Evolutionary conservation across 2,329 filamentous ascomycete genomes (phyloP), one percentile per base, ranked within the genome.

Genomic region (Aspergillus sp.): DNA sequence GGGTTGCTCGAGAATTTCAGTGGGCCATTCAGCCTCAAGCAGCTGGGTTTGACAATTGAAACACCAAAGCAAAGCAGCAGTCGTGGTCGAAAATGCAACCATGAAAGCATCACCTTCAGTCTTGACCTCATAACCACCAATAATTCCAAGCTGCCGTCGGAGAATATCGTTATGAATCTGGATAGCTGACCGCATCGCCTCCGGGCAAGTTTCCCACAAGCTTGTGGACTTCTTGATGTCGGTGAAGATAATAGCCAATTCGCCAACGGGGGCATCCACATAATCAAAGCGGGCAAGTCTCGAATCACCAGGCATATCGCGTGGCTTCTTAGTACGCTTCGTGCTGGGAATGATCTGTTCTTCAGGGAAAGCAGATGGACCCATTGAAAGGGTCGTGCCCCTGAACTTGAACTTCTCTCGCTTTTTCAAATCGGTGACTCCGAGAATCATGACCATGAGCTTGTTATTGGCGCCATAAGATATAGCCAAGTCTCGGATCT

Each of bases 31-130:
- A 13, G 94, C 88, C 52, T 95, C 88, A 2, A 98, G 79, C 4
- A 98, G 79, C 58, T 86, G 80, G 53, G 83, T 85, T 66, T 98
- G 93, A 27, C 96, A 90, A 19, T 90, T 88, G 69, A 98, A 98
- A 57, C 86, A 94, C 93, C 93, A 98, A 6, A 98, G 77, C 39
- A 98, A 72, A 5, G 93, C 93, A 7, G 90, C 93, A 1, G 93
- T 97, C 2, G 93, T 90, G 0, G 93, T 97, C 2, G 90, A 88
- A 68, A 98, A 98, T 7, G 91, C 95, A 29, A 98, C 93, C 90
- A 98, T 97, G 61, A 98, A 98, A 7, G 93, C 93, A 69, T 98
- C 93, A 54, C 93, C 93, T 88, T 98, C 93, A 12, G 93, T 98
- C 76, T 98, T 98, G 67, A 98, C 93, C 70, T 98, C 93, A 61